Conservation (phyloP, 139 green algal species). For the Coccomyxa sp. region DNA sequence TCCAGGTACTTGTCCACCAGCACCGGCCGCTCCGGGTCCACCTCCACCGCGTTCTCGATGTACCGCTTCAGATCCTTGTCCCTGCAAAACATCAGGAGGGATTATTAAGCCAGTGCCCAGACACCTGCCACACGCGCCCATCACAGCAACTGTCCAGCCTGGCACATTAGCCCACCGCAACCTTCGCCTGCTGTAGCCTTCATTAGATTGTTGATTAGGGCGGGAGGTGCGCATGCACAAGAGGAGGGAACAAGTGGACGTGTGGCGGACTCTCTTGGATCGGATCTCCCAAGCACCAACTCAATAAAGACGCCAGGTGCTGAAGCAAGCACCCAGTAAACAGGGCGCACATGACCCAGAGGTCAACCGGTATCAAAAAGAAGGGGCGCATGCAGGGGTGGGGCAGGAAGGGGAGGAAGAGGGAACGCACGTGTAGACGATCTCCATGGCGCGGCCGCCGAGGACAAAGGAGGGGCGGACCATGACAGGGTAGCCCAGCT, state of each 20-base stretch:
- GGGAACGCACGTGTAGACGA: slow-evolving; percentile 75
- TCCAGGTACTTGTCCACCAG: slow-evolving; percentile 97
- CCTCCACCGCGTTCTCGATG: slow-evolving; percentile 56
- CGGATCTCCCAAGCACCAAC: too few species aligned
- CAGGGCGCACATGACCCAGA: too few species aligned
- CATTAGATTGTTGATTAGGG: too few species aligned
- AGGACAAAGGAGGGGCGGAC: slow-evolving; percentile 96
- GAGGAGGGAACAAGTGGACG: too few species aligned
- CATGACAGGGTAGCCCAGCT: slow-evolving; percentile 96
- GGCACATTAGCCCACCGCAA: not conserved
- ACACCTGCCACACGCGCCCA: not conserved
- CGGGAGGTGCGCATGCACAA: too few species aligned
- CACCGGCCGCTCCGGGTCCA: slow-evolving; percentile 90
- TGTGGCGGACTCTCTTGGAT: too few species aligned
- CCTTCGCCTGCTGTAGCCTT: not conserved
- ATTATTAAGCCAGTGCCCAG: not conserved
- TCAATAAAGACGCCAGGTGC: too few species aligned
- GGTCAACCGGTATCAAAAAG: too few species aligned
- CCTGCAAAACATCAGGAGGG: slow-evolving; percentile 13
- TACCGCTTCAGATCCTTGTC: slow-evolving; percentile 77
- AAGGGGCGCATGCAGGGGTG: too few species aligned
- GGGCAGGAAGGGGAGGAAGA: too few species aligned
- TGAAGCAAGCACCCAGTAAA: too few species aligned
- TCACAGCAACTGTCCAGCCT: not conserved
- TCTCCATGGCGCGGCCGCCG: slow-evolving; percentile 97